phyloP scores from a whole-genome alignment of 2,329 filamentous ascomycete genomes.

The Talaromyces sp. region DNA sequence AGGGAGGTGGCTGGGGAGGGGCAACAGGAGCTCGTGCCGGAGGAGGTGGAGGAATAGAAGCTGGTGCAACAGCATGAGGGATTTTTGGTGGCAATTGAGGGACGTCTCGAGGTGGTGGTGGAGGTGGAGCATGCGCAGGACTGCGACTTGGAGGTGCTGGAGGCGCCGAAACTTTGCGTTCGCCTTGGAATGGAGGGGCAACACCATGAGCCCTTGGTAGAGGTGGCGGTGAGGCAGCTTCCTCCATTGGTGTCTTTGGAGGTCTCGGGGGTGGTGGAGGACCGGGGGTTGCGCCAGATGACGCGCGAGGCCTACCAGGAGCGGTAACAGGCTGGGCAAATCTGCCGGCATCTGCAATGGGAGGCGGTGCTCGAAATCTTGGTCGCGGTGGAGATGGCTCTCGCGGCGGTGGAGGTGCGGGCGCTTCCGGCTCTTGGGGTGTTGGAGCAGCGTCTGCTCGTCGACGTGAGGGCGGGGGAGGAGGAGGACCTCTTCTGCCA shows the following conservation, averaged over 20 bases:
- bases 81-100: constrained; percentile 41
- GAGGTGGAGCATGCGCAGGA: constrained; percentile 61
- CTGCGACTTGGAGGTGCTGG: constrained; percentile 72
- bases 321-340: constrained; percentile 59
- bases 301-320: constrained; percentile 49
- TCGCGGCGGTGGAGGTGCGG: constrained; percentile 58
- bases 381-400: constrained; percentile 68
- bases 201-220: constrained; percentile 59
- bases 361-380: constrained; percentile 79
- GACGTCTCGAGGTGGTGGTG: constrained; percentile 54
- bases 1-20: constrained; percentile 42
- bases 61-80: constrained; percentile 32
- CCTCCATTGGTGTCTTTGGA: constrained; percentile 67
- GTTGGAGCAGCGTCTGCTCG: constrained; percentile 43
- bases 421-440: constrained; percentile 51
- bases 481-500: constrained; percentile 57
- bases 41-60: constrained; percentile 51
- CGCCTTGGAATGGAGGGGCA: constrained; percentile 69
- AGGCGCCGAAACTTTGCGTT: constrained; percentile 58
- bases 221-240: constrained; percentile 51
- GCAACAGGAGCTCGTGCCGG: constrained; percentile 38
- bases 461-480: constrained; percentile 51
- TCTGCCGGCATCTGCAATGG: constrained; percentile 84
- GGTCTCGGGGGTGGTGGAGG: constrained; percentile 67
- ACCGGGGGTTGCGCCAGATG: constrained; percentile 49